Base-by-base conservation (phyloP, 768 basidiomycete genomes). In the Boletus rubroflammeus region DNA sequence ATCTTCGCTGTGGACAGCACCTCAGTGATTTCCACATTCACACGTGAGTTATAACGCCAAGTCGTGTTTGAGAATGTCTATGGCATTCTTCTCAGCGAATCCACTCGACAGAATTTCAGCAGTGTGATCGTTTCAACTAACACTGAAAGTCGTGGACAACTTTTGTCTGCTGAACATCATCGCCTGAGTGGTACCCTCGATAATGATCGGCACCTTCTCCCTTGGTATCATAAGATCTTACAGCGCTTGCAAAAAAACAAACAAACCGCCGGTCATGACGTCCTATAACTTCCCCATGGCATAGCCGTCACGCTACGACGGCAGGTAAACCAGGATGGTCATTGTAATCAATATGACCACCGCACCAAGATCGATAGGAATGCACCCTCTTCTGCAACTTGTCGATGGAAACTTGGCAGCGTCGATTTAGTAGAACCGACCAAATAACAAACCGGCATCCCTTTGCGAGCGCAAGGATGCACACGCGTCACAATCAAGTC, bases 171-270 rank as follows among this genome's bases (percentile, higher is more conserved):
- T 19, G 23, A 34, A 34, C 40, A 19, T 10, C 19, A 11, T 13
- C 5, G 19, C 19, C 6, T 13, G 49, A 6, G 19, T 17, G n/a
- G 19, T 28, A 21, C 38, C 48, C 19, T 47, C 17, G 14, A 41
- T 29, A 6, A 35, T 29, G 8, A n/a, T 29, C 9, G 4, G 25
- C 1, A 28, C 13, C 29, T 15, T 34, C 41, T 14, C n/a, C 26
- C n/a, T 11, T 7, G 28, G 4, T n/a, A 15, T 43, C 29, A 15
- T 3, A 38, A 38, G 42, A 64, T 14, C 56, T 67, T 7, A 55
- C 55, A 85, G 64, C 84, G 85, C 71, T 51, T 25, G 23, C 23
- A 25, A 25, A 62, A 71, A 76, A 39, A 66, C 74, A 76, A 39
- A 66, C 74, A 19, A 69, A 71, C 43, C 4, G 85, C 71, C 36